A percentile compares a stretch with the other conserved stretches of the same genome.
Evolutionary conservation across 2,329 filamentous ascomycete species (phyloP).

Genomic region (Scedosporium dehoogii): DNA sequence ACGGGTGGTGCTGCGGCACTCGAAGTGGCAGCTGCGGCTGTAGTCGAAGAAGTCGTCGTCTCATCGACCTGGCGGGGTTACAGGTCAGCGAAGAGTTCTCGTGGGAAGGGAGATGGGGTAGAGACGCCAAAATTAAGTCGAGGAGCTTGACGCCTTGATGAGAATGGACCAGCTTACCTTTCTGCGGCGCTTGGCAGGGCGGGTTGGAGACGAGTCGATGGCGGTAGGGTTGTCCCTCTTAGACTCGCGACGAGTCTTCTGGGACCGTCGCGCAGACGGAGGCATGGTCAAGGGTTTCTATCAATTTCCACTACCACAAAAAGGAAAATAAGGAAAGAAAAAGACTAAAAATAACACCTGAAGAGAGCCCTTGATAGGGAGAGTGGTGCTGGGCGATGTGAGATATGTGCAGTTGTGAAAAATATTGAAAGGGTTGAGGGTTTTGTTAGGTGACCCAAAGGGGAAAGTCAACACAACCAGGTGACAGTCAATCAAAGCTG

Average conservation of each 20-base stretch:
- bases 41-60: neutral
- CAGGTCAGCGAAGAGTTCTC: conserved; percentile 4
- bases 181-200: conserved; percentile 55
- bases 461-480: neutral
- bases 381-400: neutral
- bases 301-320: neutral
- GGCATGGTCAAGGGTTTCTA: neutral
- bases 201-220: conserved; percentile 47
- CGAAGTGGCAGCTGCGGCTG: neutral
- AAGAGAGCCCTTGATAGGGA: neutral
- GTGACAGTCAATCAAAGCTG: neutral
- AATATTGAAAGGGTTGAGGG: neutral
- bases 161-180: conserved; percentile 31
- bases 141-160: neutral
- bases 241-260: conserved; percentile 12
- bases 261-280: conserved; percentile 4
- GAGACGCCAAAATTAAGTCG: neutral
- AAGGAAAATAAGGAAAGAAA: neutral
- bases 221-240: conserved; percentile 22
- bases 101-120: conserved; percentile 9
- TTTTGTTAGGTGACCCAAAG: neutral
- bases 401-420: neutral
- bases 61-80: conserved; percentile 24
- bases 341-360: neutral
- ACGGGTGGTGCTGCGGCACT: conserved; percentile 18